Evolutionary conservation across 169 alveolate genomes (phyloP).

Genomic region (Miamiensis avidus): DNA sequence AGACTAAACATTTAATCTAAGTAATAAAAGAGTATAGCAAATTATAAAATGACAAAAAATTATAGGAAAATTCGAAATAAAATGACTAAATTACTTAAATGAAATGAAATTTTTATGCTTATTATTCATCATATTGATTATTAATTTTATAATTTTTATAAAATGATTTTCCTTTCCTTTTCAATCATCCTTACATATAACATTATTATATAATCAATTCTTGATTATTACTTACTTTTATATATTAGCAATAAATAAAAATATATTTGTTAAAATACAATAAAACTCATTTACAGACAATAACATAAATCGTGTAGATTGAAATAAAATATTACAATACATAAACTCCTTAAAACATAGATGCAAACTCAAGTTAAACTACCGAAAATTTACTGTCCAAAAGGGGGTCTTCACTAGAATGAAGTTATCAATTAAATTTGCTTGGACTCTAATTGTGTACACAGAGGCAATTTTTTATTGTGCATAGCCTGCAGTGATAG

Average conservation of each 20-base stretch:
- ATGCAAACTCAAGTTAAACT: neutral
- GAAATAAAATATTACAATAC: too few relatives aligned
- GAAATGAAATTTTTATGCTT: too few relatives aligned
- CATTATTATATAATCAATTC: neutral
- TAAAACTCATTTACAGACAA: neutral
- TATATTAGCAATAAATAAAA: too few relatives aligned
- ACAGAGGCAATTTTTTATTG: neutral
- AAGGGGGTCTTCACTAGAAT: neutral
- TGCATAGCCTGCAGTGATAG: neutral
- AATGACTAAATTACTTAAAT: too few relatives aligned
- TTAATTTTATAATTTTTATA: too few relatives aligned
- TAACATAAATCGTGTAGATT: neutral
- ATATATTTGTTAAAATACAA: neutral
- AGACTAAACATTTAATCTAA: too few relatives aligned
- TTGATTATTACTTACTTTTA: too few relatives aligned
- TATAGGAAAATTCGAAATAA: too few relatives aligned
- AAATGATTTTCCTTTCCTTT: too few relatives aligned
- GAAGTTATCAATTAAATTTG: neutral
- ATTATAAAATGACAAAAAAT: too few relatives aligned
- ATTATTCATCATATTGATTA: too few relatives aligned
- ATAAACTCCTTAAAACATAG: neutral
- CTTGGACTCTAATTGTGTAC: neutral
- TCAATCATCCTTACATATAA: neutral
- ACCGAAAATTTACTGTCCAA: neutral
- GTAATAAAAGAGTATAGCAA: too few relatives aligned